These are phyloP conservation scores for Aspergillus sclerotialis DNA, from an alignment of 2,329 filamentous ascomycete genomes.

Conservation along the genomic window DNA sequence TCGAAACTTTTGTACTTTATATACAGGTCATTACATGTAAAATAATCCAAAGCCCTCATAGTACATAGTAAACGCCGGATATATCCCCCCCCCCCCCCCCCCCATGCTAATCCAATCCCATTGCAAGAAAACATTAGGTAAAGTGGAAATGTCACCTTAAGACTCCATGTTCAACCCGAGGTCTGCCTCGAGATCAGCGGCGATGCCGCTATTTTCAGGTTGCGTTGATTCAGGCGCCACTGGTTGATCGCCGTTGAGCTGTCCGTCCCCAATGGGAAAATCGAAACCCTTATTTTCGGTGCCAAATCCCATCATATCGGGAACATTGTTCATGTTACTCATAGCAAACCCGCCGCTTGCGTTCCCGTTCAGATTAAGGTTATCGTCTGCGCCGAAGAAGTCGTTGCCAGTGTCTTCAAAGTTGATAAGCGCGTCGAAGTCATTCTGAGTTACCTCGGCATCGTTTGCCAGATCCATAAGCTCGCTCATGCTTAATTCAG, in stretches of 20 bases:
- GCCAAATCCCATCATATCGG: conserved; percentile 11
- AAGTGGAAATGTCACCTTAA: not conserved
- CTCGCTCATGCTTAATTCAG: conserved; percentile 32
- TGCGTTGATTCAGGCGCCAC: conserved; percentile 3
- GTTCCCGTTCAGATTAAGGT: conserved; percentile 3
- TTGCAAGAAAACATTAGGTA: too few relatives aligned
- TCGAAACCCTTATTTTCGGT: conserved; percentile 9
- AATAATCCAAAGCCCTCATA: too few relatives aligned
- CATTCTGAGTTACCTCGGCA: conserved; percentile 38
- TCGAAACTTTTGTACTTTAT: not conserved
- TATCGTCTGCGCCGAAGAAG: conserved; percentile 26
- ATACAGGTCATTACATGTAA: not conserved
- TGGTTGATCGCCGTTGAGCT: not conserved
- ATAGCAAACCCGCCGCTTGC: conserved; percentile 6
- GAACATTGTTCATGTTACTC: conserved; percentile 4
- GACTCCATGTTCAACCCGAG: conserved; percentile 11
- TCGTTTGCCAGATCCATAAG: conserved; percentile 39
- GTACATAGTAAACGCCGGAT: too few relatives aligned
- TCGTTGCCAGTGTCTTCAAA: conserved; percentile 36
- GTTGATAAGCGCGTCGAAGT: conserved; percentile 41
- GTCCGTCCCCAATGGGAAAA: too few relatives aligned
- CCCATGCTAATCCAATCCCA: not conserved
- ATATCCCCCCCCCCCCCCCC: too few relatives aligned
- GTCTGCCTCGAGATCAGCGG: conserved; percentile 13
- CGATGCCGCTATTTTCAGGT: conserved; percentile 6